Conservation (phyloP, 768 basidiomycete species). For the Suillus discolor region DNA sequence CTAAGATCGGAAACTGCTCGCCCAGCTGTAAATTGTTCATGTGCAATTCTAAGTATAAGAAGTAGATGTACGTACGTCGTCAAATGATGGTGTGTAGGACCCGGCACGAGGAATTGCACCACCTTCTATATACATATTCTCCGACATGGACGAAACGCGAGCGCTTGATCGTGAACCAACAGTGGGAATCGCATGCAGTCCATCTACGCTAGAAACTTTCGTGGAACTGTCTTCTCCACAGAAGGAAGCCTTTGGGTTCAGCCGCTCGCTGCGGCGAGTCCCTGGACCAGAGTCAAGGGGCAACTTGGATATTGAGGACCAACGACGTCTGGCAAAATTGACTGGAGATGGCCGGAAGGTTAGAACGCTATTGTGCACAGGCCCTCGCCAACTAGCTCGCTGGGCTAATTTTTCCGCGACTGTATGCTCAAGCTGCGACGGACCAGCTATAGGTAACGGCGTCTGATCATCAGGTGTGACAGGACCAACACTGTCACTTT, state of each 20-base stretch:
- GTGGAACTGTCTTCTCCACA: conserved; percentile 31
- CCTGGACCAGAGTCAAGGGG: conserved; percentile 35
- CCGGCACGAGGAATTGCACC: conserved; percentile 23
- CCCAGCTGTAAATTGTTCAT: conserved; percentile 28
- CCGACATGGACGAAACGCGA: conserved; percentile 37
- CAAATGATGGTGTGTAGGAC: conserved; percentile 29
- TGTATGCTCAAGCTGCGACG: conserved; percentile 22
- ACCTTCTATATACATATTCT: conserved; percentile 29
- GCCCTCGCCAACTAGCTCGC: conserved; percentile 5
- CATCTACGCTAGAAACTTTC: conserved; percentile 1
- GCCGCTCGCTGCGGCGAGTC: conserved; percentile 37
- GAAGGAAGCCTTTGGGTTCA: conserved; percentile 33
- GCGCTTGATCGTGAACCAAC: conserved; percentile 32
- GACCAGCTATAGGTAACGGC: conserved; percentile 42
- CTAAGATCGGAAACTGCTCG: conserved; percentile 23
- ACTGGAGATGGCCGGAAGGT: conserved; percentile 66
- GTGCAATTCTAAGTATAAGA: conserved; percentile 34
- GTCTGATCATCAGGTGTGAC: conserved; percentile 59
- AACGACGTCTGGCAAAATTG: conserved; percentile 62
- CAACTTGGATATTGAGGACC: conserved; percentile 48
- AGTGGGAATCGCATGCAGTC: conserved; percentile 16
- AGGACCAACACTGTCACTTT: conserved; percentile 53
- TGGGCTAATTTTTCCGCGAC: conserved; percentile 6
- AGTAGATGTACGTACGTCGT: conserved; percentile 33
- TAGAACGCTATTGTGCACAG: conserved; percentile 40